phyloP scores from a whole-genome alignment of 257 asterid species.

The Leptodermis oblonga region DNA sequence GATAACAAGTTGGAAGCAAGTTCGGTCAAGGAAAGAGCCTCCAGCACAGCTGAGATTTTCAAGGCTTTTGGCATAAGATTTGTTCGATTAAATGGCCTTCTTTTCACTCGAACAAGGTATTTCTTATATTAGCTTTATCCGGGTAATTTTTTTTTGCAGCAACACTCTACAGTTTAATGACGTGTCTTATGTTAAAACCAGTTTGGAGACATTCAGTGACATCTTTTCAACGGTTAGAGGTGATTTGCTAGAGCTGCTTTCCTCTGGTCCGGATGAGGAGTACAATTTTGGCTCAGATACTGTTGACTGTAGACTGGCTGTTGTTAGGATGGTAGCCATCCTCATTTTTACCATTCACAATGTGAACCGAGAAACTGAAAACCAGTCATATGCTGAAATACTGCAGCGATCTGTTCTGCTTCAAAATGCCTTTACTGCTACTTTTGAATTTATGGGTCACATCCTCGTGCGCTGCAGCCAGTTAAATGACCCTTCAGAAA shows the following conservation, averaged over 20 bases:
- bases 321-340: conserved; percentile 70
- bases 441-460: conserved; percentile 77
- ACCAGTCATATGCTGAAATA: conserved; percentile 85
- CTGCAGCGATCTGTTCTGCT: conserved; percentile 85
- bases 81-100: conserved; percentile 81
- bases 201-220: conserved; percentile 85
- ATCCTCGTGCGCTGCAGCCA: conserved; percentile 72
- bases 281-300: conserved; percentile 62
- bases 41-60: conserved; percentile 39
- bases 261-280: conserved; percentile 65
- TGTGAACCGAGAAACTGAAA: conserved; percentile 69
- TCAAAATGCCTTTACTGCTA: conserved; percentile 75
- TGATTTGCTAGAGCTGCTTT: conserved; percentile 66
- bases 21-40: conserved; percentile 40
- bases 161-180: not conserved
- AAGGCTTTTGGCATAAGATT: conserved; percentile 61
- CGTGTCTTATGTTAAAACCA: conserved; percentile 30
- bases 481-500: conserved; percentile 65
- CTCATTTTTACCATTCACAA: conserved; percentile 82
- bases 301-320: conserved; percentile 59
- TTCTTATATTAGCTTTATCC: conserved; percentile 7
- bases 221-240: conserved; percentile 60
- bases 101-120: conserved; percentile 92
- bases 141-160: not conserved
- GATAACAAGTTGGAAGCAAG: conserved; percentile 38